Percentiles rank a stretch among this genome's conserved stretches.
Conservation (phyloP, 1,284 basidiomycete species). For the Moesziomyces sp. region DNA sequence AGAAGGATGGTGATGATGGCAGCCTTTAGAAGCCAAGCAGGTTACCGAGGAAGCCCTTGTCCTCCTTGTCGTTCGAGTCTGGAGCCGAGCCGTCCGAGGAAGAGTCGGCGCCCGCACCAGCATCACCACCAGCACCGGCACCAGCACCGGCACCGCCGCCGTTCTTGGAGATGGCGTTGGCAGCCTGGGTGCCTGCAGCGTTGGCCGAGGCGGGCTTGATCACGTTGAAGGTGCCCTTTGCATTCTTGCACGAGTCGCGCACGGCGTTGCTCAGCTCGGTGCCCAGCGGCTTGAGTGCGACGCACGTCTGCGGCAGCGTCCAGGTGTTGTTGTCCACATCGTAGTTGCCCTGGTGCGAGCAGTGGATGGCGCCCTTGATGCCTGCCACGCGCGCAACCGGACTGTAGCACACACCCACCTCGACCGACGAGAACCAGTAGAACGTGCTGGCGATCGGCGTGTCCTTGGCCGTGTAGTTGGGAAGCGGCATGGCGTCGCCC, state of each 20-base stretch:
- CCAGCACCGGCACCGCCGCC: background rate
- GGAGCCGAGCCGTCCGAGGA: background rate
- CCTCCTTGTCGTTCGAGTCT: slow-evolving; percentile 5
- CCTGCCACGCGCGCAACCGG: slow-evolving; percentile 25
- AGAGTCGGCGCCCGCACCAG: background rate
- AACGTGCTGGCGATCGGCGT: slow-evolving; percentile 21
- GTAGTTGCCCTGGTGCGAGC: slow-evolving; percentile 34
- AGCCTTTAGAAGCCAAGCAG: slow-evolving; percentile 6
- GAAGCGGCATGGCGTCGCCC: background rate
- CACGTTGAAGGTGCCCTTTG: slow-evolving; percentile 28
- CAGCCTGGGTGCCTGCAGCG: slow-evolving; percentile 17
- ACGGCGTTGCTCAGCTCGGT: slow-evolving; percentile 16
- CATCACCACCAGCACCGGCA: background rate
- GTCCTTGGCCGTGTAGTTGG: slow-evolving; percentile 6
- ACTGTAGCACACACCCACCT: slow-evolving; percentile 39
- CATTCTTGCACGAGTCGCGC: slow-evolving; percentile 22
- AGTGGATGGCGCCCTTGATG: slow-evolving; percentile 30
- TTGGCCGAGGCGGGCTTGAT: slow-evolving; percentile 31
- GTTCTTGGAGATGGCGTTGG: slow-evolving; percentile 10
- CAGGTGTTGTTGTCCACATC: slow-evolving; percentile 42
- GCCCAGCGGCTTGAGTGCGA: slow-evolving; percentile 34
- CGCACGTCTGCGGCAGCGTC: slow-evolving; percentile 37
- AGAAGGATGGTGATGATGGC: background rate
- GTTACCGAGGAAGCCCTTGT: slow-evolving; percentile 9
- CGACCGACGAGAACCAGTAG: slow-evolving; percentile 46